Evolutionary conservation across 345 rosid species (phyloP).

Genomic region (Citrus trifoliata): DNA sequence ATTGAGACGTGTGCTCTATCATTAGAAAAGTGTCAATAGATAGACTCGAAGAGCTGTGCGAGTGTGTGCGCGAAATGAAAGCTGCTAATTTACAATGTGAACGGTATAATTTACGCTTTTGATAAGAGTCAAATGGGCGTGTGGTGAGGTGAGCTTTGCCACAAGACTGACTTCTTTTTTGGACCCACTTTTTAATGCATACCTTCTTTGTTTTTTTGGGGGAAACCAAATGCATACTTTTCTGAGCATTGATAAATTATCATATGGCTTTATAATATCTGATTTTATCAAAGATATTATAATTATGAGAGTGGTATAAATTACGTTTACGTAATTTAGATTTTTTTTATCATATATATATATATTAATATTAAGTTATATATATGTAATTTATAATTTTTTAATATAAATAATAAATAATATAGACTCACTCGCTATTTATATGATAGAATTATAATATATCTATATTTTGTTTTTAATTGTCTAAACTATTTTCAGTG

Average conservation of each 20-base stretch:
- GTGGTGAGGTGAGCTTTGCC: not conserved
- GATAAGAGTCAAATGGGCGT: not conserved
- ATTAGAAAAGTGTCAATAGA: not conserved
- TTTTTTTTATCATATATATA: too few relatives aligned
- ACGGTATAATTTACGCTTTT: not conserved
- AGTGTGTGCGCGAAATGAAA: not conserved
- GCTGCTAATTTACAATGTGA: not conserved
- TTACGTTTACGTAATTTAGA: too few relatives aligned
- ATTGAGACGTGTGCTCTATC: conserved; percentile 15
- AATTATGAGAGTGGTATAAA: too few relatives aligned
- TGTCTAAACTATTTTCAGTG: not conserved
- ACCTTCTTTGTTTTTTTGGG: too few relatives aligned
- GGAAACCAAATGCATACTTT: not conserved
- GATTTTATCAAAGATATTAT: too few relatives aligned
- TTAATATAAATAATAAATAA: too few relatives aligned
- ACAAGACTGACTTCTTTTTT: not conserved
- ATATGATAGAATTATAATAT: too few relatives aligned
- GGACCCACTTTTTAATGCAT: not conserved
- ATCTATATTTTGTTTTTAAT: too few relatives aligned
- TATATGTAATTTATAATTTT: too few relatives aligned
- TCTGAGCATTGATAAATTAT: not conserved
- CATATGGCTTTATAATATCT: too few relatives aligned
- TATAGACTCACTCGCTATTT: too few relatives aligned
- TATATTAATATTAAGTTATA: too few relatives aligned
- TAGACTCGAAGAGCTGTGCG: not conserved